Evolutionary conservation across 345 rosid genomes (phyloP).

Genomic region (Eucalyptus globulus): DNA sequence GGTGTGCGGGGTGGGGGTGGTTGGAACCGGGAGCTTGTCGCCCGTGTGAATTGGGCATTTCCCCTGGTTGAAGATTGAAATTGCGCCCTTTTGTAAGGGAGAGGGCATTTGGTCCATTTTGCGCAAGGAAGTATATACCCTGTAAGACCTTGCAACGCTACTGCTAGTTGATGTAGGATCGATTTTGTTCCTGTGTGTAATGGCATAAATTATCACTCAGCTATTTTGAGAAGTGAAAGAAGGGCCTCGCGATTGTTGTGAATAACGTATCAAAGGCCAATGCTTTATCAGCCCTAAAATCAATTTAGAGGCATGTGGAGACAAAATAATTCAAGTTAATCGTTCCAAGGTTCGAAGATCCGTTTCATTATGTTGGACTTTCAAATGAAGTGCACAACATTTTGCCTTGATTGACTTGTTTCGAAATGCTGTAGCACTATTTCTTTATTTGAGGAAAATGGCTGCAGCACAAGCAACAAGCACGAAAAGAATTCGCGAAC

Average conservation of each 20-base stretch:
- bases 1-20: background rate
- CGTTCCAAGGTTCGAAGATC: background rate
- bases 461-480: background rate
- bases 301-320: background rate
- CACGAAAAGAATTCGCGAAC: background rate
- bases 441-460: background rate
- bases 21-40: background rate
- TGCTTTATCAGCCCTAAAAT: background rate
- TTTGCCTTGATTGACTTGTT: background rate
- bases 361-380: background rate
- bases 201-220: background rate
- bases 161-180: background rate
- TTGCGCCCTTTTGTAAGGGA: background rate
- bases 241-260: background rate
- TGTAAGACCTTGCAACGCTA: background rate
- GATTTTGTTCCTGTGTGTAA: background rate
- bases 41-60: background rate
- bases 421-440: background rate
- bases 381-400: background rate
- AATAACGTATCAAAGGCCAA: background rate
- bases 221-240: background rate
- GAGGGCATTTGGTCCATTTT: background rate
- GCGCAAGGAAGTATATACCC: background rate
- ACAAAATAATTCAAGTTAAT: background rate
- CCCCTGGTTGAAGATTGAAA: background rate